Evolutionary conservation across 768 basidiomycete genomes (phyloP).

Genomic region (Cystobasidium onofrii): DNA sequence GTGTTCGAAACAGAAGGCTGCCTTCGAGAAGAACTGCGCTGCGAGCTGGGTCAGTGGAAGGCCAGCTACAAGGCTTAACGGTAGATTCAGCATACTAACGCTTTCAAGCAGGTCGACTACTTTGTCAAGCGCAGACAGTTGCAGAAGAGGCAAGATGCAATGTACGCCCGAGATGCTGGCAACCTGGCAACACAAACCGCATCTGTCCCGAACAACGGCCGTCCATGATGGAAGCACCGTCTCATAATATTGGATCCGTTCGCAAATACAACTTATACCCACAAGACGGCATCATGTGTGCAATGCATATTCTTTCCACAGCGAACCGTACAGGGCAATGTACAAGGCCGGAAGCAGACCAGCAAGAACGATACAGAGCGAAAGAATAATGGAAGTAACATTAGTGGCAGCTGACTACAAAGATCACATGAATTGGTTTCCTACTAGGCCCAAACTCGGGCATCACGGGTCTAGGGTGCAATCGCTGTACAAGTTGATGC

Average conservation of each 20-base stretch:
- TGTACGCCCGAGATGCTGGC: slow-evolving; percentile 23
- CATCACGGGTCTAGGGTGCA: too few relatives aligned
- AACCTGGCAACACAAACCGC: slow-evolving; percentile 1
- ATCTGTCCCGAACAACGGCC: neutral
- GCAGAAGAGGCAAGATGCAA: slow-evolving; percentile 20
- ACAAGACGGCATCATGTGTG: too few relatives aligned
- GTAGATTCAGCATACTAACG: neutral
- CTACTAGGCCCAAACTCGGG: too few relatives aligned
- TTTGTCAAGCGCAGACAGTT: slow-evolving; percentile 26
- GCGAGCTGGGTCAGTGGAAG: slow-evolving; percentile 25
- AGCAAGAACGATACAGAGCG: too few relatives aligned
- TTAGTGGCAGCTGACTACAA: too few relatives aligned
- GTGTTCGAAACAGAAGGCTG: slow-evolving; percentile 4
- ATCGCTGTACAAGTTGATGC: too few relatives aligned
- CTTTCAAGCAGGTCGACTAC: slow-evolving; percentile 24
- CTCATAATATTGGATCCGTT: neutral
- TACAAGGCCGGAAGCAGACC: too few relatives aligned
- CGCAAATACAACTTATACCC: too few relatives aligned
- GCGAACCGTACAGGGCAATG: too few relatives aligned
- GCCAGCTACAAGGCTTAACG: neutral
- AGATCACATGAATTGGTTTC: too few relatives aligned
- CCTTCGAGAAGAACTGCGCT: slow-evolving; percentile 23
- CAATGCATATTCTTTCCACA: too few relatives aligned
- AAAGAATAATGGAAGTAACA: too few relatives aligned
- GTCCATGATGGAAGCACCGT: neutral